Percentiles rank a stretch among this genome's conserved stretches.
Conservation (phyloP, 2,329 filamentous ascomycete species). For the Ophiostoma perfectum region DNA sequence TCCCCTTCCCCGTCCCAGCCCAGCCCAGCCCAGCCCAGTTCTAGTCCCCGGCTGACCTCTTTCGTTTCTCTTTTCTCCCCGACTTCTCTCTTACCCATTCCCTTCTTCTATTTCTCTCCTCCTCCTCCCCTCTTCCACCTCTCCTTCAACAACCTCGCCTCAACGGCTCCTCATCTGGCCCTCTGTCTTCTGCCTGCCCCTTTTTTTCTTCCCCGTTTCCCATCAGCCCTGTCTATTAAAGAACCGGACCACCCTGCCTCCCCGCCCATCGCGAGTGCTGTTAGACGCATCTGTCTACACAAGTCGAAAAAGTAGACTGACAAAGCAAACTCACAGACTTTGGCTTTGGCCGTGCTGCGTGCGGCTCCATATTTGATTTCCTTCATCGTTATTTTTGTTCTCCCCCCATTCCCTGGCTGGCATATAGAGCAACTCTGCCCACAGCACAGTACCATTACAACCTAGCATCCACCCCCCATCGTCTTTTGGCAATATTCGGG, state of each 20-base stretch:
- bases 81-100: not conserved
- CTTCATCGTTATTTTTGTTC: slow-evolving; percentile 1
- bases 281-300: slow-evolving; percentile 2
- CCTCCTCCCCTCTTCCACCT: not conserved
- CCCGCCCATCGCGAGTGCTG: not conserved
- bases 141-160: not conserved
- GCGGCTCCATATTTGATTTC: slow-evolving; percentile 9
- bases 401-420: not conserved
- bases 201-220: not conserved
- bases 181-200: not conserved
- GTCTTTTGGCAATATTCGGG: slow-evolving; percentile 1
- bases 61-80: not conserved
- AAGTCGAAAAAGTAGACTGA: slow-evolving; percentile 2
- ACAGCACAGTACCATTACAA: not conserved
- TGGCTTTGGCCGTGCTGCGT: not conserved
- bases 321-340: not conserved
- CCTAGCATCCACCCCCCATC: not conserved
- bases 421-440: not conserved
- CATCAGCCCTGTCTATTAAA: not conserved
- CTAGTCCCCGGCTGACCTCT: not conserved
- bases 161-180: not conserved
- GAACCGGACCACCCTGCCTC: not conserved
- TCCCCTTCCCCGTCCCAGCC: not conserved
- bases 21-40: not conserved
- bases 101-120: not conserved